Conservation (phyloP, 2,329 filamentous ascomycete species). For the Aspergillus sojae region DNA sequence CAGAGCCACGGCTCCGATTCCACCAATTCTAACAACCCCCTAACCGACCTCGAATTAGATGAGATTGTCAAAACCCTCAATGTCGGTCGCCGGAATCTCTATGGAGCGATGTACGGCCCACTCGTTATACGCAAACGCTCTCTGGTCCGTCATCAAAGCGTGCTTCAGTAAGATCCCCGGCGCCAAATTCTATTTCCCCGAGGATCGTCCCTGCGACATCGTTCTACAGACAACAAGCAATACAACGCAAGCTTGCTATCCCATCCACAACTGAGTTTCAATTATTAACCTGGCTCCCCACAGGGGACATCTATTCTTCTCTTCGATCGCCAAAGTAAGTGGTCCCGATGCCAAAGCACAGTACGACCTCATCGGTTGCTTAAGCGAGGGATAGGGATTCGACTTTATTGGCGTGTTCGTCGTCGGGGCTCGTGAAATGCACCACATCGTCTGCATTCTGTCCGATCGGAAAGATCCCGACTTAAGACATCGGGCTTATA, state of each 20-base stretch:
- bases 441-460: conserved; percentile 49
- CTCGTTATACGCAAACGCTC: conserved; percentile 33
- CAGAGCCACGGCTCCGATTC: conserved; percentile 9
- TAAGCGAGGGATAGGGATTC: conserved; percentile 49
- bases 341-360: conserved; percentile 51
- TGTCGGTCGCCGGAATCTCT: conserved; percentile 56
- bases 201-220: conserved; percentile 39
- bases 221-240: conserved; percentile 32
- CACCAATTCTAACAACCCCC: conserved; percentile 29
- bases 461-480: conserved; percentile 52
- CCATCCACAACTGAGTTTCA: conserved; percentile 38
- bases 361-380: conserved; percentile 45
- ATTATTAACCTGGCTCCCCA: conserved; percentile 57
- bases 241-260: conserved; percentile 25
- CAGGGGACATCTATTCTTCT: conserved; percentile 49
- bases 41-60: conserved; percentile 46
- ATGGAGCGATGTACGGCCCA: conserved; percentile 50
- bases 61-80: conserved; percentile 44
- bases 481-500: conserved; percentile 40
- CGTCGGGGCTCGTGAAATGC: conserved; percentile 58
- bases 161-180: conserved; percentile 48
- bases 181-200: conserved; percentile 46
- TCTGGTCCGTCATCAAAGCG: conserved; percentile 45
- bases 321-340: conserved; percentile 51
- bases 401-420: conserved; percentile 57